These are phyloP conservation scores for Oleoguttula mirabilis DNA, from an alignment of 495 filamentous ascomycete species.

Conservation along the genomic window DNA sequence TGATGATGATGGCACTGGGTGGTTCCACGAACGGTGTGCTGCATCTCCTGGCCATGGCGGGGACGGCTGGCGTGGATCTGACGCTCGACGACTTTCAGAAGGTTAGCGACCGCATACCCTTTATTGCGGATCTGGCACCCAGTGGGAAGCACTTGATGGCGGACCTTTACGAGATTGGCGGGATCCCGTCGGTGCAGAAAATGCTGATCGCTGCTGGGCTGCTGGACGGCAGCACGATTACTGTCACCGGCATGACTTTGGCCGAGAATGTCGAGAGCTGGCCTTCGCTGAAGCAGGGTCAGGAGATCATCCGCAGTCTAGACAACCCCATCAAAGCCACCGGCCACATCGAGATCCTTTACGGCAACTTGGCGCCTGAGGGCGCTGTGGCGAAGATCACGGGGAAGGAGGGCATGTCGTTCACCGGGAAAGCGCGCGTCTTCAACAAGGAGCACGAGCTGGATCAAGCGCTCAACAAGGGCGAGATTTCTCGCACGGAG, in stretches of 20 bases:
- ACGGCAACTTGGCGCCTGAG: slow-evolving; percentile 80
- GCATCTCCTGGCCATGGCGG: slow-evolving; percentile 91
- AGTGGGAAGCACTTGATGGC: slow-evolving; percentile 85
- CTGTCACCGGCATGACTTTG: slow-evolving; percentile 85
- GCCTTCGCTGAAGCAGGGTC: slow-evolving; percentile 67
- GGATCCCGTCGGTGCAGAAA: slow-evolving; percentile 84
- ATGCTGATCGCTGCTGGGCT: slow-evolving; percentile 71
- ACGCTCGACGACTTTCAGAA: slow-evolving; percentile 81
- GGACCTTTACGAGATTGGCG: slow-evolving; percentile 88
- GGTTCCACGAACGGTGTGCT: slow-evolving; percentile 87
- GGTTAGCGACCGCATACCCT: slow-evolving; percentile 79
- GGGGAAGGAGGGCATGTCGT: slow-evolving; percentile 78
- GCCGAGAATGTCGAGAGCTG: slow-evolving; percentile 75
- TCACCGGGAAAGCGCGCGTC: slow-evolving; percentile 73
- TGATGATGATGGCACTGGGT: slow-evolving; percentile 85
- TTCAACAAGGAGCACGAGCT: slow-evolving; percentile 82
- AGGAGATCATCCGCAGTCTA: slow-evolving; percentile 75
- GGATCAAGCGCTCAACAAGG: slow-evolving; percentile 58
- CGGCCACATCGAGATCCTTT: slow-evolving; percentile 82
- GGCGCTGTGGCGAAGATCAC: slow-evolving; percentile 97
- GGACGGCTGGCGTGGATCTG: slow-evolving; percentile 71
- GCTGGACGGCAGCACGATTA: slow-evolving; percentile 72
- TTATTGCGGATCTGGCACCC: slow-evolving; percentile 86
- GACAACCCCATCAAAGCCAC: slow-evolving; percentile 74
- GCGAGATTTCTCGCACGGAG: slow-evolving; percentile 59